Base-by-base conservation (phyloP, 176 grass and related monocot species). In the Typha latifolia region DNA sequence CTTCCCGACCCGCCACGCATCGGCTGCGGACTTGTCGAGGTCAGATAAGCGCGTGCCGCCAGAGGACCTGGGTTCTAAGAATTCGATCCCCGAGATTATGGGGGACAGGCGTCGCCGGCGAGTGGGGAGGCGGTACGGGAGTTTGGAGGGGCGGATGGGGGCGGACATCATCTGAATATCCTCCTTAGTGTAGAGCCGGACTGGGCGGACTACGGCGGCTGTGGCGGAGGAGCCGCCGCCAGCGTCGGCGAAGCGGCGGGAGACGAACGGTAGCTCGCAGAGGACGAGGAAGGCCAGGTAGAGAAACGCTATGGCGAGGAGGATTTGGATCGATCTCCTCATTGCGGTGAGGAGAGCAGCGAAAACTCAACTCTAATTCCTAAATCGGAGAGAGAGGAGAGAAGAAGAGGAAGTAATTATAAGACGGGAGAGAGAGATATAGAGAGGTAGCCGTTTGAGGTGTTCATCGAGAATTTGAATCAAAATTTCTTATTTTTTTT, bases 231-330 rank as follows among this genome's bases (percentile, higher is more conserved):
- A n/a, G 16, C 23, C 14, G 2, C 62, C 49, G 12, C 47, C 29
- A 4, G 15, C 18, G 48, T n/a, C 32, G 7, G n/a, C 13, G 43
- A 53, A 63, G 0, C 16, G 52, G 55, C 21, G 59, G 16, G 70
- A 70, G 14, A 84, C 59, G 63, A 84, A 84, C n/a, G 82, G 82
- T 18, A 84, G 47, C 59, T 79, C 76, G 11, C 57, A 84, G 56
- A 79, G 66, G 12, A 65, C 52, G n/a, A 84, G 70, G 62, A 84
- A 66, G 15, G 59, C 71, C 21, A 79, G 15, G 71, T 84, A 84
- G 49, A 84, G 21, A 1, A 84, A 34, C 26, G 37, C 52, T 4
- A 84, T 9, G 50, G 61, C 32, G 49, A 84, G 61, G 15, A 84
- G 48, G 49, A 74, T n/a, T 47, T 66, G 70, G 26, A 78, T 23